Conservation (phyloP, 192 early-diverging fungal species). For the Umbelopsis ramanniana region DNA sequence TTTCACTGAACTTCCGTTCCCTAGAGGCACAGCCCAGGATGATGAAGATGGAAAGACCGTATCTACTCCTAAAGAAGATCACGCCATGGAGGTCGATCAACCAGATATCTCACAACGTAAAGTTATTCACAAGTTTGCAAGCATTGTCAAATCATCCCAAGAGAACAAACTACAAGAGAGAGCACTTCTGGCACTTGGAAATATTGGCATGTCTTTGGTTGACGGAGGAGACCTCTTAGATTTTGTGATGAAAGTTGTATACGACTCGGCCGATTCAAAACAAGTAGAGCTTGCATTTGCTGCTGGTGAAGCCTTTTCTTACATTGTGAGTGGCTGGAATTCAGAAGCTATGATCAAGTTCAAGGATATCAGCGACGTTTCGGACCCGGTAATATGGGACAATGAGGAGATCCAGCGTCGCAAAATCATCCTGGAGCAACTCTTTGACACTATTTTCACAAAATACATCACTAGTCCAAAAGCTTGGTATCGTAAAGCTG, state of each 20-base stretch:
- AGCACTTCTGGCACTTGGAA: constrained; percentile 68
- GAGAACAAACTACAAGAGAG: constrained; percentile 83
- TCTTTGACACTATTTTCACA: constrained; percentile 59
- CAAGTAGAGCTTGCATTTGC: constrained; percentile 86
- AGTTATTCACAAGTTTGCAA: constrained; percentile 37
- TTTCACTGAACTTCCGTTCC: constrained; percentile 53
- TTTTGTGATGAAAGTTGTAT: constrained; percentile 48
- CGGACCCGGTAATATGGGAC: constrained; percentile 22
- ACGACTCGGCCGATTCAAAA: constrained; percentile 57
- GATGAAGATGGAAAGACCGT: not conserved
- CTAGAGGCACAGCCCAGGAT: not conserved
- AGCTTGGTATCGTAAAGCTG: constrained; percentile 66
- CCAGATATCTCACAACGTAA: constrained; percentile 4
- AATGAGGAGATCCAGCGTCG: constrained; percentile 28
- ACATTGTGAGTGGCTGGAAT: constrained; percentile 65
- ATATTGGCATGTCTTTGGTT: constrained; percentile 58
- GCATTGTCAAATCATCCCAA: constrained; percentile 61
- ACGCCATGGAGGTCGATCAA: constrained; percentile 28
- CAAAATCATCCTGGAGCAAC: not conserved
- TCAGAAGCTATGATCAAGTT: constrained; percentile 68
- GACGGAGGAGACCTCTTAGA: not conserved
- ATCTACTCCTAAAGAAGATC: not conserved
- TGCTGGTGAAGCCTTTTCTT: constrained; percentile 80
- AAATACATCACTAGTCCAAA: constrained; percentile 55
- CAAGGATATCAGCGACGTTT: constrained; percentile 65